Evolutionary conservation across 192 early-diverging fungal genomes (phyloP), one percentile per base, ranked within the genome.

Genomic region (Pilaira anomala): DNA sequence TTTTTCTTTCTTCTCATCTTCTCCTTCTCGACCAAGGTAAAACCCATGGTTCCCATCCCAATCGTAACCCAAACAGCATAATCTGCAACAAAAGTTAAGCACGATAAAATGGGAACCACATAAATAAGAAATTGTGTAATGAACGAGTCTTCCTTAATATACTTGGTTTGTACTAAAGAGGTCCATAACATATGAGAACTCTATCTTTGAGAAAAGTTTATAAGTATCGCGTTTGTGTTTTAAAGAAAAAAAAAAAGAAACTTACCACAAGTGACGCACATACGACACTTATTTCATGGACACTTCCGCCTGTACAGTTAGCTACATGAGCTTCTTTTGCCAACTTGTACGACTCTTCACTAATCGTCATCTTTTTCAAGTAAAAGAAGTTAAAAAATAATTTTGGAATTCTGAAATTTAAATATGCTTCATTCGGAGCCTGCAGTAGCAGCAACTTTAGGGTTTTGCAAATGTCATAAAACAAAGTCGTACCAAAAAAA

Each of bases 301-400:
- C 70, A 14, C 78, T 74, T 0, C 81, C 81, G n/a, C 84, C 84
- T 22, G 64, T 68, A 49, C 77, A 76, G 22, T 78, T 74, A 2
- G 82, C 74, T 1, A 85, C 84, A 76, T 80, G 83, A 29, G 74
- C 68, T 52, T 83, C 84, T 67, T 85, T 80, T 19, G 68, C 82
- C 19, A 57, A 53, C 51, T 80, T 83, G 57, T 85, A 85, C 14
- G 67, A 44, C 13, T 70, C 60, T 25, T 62, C 60, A 8, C 51
- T 65, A n/a, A 65, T 57, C 26, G 26, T 11, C 53, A 48, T 18
- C 28, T 19, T 21, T 16, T 5, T 4, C 16, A 16, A 16, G 18
- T 21, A 49, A n/a, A n/a, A n/a, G n/a, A n/a, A n/a, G n/a, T n/a
- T n/a, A n/a, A n/a, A n/a, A n/a, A n/a, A n/a, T n/a, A n/a, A n/a